A percentile compares a stretch with the other conserved stretches of the same genome.
phyloP scores from a whole-genome alignment of 176 grass and related monocot genomes.

The Bolboschoenus planiculmis region DNA sequence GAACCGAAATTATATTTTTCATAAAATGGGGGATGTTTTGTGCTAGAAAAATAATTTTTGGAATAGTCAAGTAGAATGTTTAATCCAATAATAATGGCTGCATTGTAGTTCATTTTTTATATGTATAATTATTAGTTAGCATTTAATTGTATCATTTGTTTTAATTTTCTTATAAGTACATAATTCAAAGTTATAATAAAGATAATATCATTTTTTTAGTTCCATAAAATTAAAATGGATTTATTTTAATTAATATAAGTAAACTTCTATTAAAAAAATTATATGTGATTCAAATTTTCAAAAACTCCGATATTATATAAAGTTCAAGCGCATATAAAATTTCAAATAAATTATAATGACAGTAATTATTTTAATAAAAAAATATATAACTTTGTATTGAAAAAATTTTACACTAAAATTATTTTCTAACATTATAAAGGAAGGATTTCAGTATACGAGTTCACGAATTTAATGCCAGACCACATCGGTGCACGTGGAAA shows the following conservation, averaged over 20 bases:
- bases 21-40: too few relatives aligned
- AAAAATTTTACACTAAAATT: too few relatives aligned
- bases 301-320: too few relatives aligned
- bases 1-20: neutral
- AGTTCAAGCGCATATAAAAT: neutral
- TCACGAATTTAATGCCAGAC: constrained; percentile 3
- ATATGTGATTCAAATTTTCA: neutral
- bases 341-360: neutral
- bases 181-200: neutral
- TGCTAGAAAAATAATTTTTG: too few relatives aligned
- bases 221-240: neutral
- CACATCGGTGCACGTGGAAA: constrained; percentile 15
- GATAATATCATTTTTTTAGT: neutral
- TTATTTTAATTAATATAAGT: neutral
- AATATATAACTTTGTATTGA: too few relatives aligned
- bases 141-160: neutral
- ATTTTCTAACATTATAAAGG: too few relatives aligned
- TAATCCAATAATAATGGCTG: neutral
- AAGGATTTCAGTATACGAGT: neutral
- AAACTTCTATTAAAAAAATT: neutral
- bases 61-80: too few relatives aligned
- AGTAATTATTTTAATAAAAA: too few relatives aligned
- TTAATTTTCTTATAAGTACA: neutral
- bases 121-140: neutral
- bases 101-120: neutral